Base-by-base conservation (phyloP, 2,329 filamentous ascomycete genomes). In the Meredithiella fracta region DNA sequence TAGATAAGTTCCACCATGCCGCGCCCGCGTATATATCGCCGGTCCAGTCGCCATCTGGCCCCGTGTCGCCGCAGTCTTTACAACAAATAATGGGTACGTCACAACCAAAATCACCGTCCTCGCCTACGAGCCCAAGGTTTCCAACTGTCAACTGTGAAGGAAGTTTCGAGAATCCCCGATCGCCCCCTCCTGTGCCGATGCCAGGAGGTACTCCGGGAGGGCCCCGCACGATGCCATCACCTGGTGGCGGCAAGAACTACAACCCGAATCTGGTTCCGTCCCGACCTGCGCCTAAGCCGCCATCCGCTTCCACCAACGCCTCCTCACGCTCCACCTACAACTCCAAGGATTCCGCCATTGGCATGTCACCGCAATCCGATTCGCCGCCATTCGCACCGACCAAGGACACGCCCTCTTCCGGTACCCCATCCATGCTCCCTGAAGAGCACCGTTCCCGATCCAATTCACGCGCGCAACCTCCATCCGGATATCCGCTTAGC, bases 131-230 rank as follows among this genome's bases (percentile, higher is more conserved):
- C 70, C 87, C 88, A 59, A 80, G 87, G 66, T 94, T 94, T 72
- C 90, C 89, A 67, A 74, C 73, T 55, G 80, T 86, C 67, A 90
- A 91, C 70, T 80, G 87, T 71, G 83, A 89, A 76, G 86, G 87
- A 66, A 97, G 88, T 73, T 98, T 97, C 69, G 92, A 97, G 71
- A 97, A 98, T 66, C 92, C 92, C 51, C 80, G 92, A 65, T 86
- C 91, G 17, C 86, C 92, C 40, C 92, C 92, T 60, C 92, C 91
- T 9, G 86, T 96, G 59, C 90, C 91, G 58, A 56, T 22, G 14
- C 49, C 49, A 29, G 49, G 25, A n/a, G 25, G 20, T 20, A 67
- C 42, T 17, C 59, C 58, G 47, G 60, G 77, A 65, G 67, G 69
- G 49, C 66, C 71, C 31, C 70, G 57, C 20, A 40, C 57, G 40